These are phyloP conservation scores for Grammothele lineata DNA, from an alignment of 768 basidiomycete species.

Conservation along the genomic window DNA sequence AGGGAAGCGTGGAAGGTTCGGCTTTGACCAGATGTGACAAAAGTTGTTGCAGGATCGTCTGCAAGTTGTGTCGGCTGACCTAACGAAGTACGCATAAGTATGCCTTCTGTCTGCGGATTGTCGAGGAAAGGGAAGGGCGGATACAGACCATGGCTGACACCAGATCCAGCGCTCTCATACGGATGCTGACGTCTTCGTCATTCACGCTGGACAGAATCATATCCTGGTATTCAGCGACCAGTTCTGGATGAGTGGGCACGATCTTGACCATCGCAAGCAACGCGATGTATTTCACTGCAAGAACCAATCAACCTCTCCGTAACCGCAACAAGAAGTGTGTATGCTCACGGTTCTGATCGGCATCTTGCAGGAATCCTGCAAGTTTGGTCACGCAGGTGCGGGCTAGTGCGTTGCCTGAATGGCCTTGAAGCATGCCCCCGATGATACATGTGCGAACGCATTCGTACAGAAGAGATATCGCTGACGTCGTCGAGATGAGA, in stretches of 20 bases:
- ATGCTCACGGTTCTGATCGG: constrained; percentile 89
- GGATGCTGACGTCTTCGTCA: constrained; percentile 92
- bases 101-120: background rate
- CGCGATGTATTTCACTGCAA: constrained; percentile 94
- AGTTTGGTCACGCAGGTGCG: constrained; percentile 90
- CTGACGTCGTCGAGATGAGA: constrained; percentile 91
- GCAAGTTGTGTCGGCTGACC: constrained; percentile 82
- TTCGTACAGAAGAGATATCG: constrained; percentile 94
- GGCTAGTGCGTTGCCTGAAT: constrained; percentile 76
- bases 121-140: background rate
- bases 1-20: constrained; percentile 48
- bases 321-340: background rate
- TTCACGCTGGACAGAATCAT: constrained; percentile 86
- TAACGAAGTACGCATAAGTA: constrained; percentile 28
- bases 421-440: constrained; percentile 87
- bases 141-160: constrained; percentile 82
- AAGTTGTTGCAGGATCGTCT: constrained; percentile 86
- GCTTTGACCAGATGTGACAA: constrained; percentile 76
- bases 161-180: constrained; percentile 93
- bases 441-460: constrained; percentile 98
- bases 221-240: constrained; percentile 89
- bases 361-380: constrained; percentile 84
- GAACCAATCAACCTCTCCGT: background rate
- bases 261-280: constrained; percentile 94
- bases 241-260: constrained; percentile 84